Conservation (phyloP, 2,329 filamentous ascomycete species). For the Botrytis elliptica region DNA sequence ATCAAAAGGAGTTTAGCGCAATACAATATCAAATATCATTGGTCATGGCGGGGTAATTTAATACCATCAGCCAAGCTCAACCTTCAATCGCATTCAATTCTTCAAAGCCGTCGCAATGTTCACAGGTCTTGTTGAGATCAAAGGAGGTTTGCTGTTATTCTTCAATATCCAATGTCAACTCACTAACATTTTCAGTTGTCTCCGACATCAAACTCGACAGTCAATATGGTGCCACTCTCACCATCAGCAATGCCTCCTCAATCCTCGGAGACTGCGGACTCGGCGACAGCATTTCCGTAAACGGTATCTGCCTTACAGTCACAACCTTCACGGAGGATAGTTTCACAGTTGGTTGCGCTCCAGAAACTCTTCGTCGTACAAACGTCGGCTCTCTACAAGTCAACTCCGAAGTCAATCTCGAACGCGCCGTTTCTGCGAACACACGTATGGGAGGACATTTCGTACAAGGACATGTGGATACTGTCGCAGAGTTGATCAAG, state of each 20-base stretch:
- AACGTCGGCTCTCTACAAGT: constrained; percentile 77
- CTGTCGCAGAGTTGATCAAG: constrained; percentile 71
- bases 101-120: constrained; percentile 63
- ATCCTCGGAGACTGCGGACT: constrained; percentile 79
- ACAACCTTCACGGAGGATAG: constrained; percentile 60
- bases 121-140: constrained; percentile 87
- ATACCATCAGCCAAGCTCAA: constrained; percentile 4
- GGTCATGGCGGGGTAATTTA: constrained; percentile 12
- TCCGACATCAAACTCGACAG: constrained; percentile 78
- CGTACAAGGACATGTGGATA: constrained; percentile 96
- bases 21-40: not conserved
- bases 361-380: constrained; percentile 92
- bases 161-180: not conserved
- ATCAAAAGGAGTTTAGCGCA: not conserved
- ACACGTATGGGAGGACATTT: constrained; percentile 98
- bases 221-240: constrained; percentile 84
- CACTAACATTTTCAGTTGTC: constrained; percentile 59
- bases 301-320: constrained; percentile 93
- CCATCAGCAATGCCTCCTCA: constrained; percentile 69
- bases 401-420: constrained; percentile 78
- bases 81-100: not conserved
- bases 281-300: constrained; percentile 92
- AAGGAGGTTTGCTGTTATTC: constrained; percentile 68
- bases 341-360: constrained; percentile 93
- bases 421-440: constrained; percentile 84